A percentile compares a stretch with the other conserved stretches of the same genome.
Evolutionary conservation across 179 eudicot genomes (phyloP).

Genomic region (Vitellaria paradoxa): DNA sequence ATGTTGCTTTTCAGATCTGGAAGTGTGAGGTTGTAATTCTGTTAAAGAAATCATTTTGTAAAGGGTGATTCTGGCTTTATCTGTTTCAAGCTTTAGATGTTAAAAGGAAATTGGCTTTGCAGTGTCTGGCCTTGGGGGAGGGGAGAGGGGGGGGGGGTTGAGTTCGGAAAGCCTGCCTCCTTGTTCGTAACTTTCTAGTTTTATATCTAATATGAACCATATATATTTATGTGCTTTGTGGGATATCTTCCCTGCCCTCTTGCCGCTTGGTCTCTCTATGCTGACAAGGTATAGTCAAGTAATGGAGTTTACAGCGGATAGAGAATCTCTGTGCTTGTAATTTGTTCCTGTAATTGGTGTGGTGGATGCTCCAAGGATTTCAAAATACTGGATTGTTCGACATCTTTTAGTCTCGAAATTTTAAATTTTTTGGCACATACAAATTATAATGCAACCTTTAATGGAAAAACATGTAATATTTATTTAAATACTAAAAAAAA

Average conservation of each 20-base stretch:
- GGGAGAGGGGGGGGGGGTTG: neutral
- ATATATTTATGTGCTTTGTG: neutral
- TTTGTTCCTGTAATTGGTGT: too few species aligned
- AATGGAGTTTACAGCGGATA: too few species aligned
- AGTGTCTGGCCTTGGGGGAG: neutral
- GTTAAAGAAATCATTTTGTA: constrained; percentile 38
- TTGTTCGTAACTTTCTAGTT: neutral
- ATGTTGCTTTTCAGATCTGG: constrained; percentile 34
- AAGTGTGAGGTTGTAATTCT: constrained; percentile 41
- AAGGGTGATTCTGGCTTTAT: constrained; percentile 41
- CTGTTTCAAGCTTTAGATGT: neutral
- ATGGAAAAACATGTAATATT: too few species aligned
- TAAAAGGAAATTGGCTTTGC: neutral
- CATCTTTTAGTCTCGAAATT: too few species aligned
- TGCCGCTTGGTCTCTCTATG: neutral
- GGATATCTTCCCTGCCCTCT: neutral
- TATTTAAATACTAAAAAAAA: too few species aligned
- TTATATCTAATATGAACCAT: neutral
- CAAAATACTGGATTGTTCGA: too few species aligned
- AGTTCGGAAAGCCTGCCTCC: neutral
- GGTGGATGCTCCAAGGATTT: too few species aligned
- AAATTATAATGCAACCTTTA: too few species aligned
- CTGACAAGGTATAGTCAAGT: too few species aligned
- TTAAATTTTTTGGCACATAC: too few species aligned
- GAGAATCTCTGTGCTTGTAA: too few species aligned